Evolutionary conservation across 371 early-diverging fungal species (phyloP), one percentile per base, ranked within the genome.

Genomic region (Syncephalastrum contaminatum): DNA sequence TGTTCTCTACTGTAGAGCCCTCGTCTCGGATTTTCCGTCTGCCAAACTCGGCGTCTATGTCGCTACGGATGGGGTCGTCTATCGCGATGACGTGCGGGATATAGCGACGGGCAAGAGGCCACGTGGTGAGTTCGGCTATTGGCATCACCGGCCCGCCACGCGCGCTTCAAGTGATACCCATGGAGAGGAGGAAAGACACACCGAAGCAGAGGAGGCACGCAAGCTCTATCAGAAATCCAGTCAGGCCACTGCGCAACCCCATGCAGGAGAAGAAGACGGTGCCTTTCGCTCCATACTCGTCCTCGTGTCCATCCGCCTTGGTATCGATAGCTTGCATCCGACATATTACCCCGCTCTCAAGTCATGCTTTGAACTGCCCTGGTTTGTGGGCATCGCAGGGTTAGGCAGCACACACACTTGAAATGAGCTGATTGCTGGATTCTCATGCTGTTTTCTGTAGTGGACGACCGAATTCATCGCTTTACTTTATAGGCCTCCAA

Each of bases 381-480:
- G 87, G 44, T 89, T 86, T 48, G 82, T 94, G 6, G 96, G 96
- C 16, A 90, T 97, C 55, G 95, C 94, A 30, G 97, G 96, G 87
- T 87, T 78, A 63, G 72, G n/a, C n/a, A 20, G 50, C 22, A 62
- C 53, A 4, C 54, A 54, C 36, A 10, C 2, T 20, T 4, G 45
- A n/a, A 6, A 5, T 42, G n/a, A 43, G 44, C 42, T 36, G 6
- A 48, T n/a, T 15, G 13, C 43, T 40, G 14, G 7, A 4, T 2
- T 42, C 10, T 19, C 19, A n/a, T 16, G 16, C 27, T 40, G 4
- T 16, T 25, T 4, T 39, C 4, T 42, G 1, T 67, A 88, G 90
- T 36, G 98, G 98, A 16, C 81, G 91, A 56, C 97, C 98, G 3
- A 92, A 93, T 51, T 92, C 94, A 15, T 95, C 97, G 0, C 76